Evolutionary conservation across 345 rosid species (phyloP).

Genomic region (Lepidium didymum): DNA sequence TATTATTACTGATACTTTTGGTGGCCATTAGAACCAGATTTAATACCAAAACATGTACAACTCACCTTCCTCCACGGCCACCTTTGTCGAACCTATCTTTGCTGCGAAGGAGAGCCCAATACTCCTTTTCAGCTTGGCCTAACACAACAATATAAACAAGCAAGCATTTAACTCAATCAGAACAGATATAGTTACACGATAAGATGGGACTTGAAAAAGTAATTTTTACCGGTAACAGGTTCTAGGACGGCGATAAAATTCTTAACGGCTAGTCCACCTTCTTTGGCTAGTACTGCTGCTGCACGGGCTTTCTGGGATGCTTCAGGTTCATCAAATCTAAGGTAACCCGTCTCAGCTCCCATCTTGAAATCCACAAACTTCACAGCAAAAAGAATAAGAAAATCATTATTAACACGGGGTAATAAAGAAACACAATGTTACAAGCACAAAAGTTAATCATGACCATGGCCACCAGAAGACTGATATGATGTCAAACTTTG

Average conservation of each 20-base stretch:
- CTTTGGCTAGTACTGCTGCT: slow-evolving; percentile 80
- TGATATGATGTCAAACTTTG: neutral
- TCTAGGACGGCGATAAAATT: slow-evolving; percentile 66
- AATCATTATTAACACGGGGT: neutral
- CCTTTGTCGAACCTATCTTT: slow-evolving; percentile 55
- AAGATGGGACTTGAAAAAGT: neutral
- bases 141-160: neutral
- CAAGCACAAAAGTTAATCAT: neutral
- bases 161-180: neutral
- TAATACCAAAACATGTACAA: neutral
- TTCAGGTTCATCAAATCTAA: slow-evolving; percentile 83
- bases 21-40: neutral
- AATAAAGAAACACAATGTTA: neutral
- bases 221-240: slow-evolving; percentile 73
- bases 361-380: slow-evolving; percentile 84
- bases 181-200: neutral
- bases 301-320: slow-evolving; percentile 93
- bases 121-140: slow-evolving; percentile 88
- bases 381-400: neutral
- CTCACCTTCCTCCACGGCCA: slow-evolving; percentile 73
- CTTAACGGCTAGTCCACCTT: slow-evolving; percentile 76
- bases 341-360: slow-evolving; percentile 71
- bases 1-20: neutral
- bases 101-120: slow-evolving; percentile 64
- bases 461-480: neutral